phyloP scores from a whole-genome alignment of 176 grass and related monocot genomes.

The Tillandsia fasciculata region DNA sequence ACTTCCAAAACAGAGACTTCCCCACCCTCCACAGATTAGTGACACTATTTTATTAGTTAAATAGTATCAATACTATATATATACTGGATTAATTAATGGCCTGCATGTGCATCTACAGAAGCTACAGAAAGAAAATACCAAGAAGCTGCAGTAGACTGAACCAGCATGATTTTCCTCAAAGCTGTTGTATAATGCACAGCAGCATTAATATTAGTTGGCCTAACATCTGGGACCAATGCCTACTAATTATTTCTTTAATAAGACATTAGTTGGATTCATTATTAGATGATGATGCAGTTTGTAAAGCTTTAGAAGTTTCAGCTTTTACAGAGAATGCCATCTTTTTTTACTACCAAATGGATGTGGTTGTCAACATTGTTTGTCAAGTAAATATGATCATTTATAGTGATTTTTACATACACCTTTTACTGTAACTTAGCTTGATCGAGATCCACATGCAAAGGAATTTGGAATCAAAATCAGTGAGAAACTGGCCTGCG shows the following conservation, averaged over 20 bases:
- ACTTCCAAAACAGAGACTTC: neutral
- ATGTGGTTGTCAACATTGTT: too few species aligned
- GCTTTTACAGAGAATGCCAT: too few species aligned
- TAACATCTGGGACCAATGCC: constrained; percentile 8
- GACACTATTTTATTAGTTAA: neutral
- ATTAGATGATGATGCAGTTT: too few species aligned
- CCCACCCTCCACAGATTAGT: neutral
- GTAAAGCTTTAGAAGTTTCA: too few species aligned
- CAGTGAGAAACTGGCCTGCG: too few species aligned
- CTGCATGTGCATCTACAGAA: constrained; percentile 35
- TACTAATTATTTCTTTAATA: neutral
- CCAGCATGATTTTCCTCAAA: neutral
- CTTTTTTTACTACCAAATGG: too few species aligned
- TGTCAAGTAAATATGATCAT: too few species aligned
- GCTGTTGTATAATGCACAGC: neutral
- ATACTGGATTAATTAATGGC: neutral
- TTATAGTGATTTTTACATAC: too few species aligned
- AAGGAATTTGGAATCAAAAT: too few species aligned
- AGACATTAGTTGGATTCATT: constrained; percentile 2
- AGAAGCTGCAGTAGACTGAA: neutral
- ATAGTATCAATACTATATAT: neutral
- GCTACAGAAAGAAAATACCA: constrained; percentile 17
- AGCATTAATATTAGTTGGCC: constrained; percentile 1
- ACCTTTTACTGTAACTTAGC: too few species aligned
- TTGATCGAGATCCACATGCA: too few species aligned